Evolutionary conservation across 495 filamentous ascomycete genomes (phyloP), one percentile per base, ranked within the genome.

Genomic region (Xylaria bambusicola): DNA sequence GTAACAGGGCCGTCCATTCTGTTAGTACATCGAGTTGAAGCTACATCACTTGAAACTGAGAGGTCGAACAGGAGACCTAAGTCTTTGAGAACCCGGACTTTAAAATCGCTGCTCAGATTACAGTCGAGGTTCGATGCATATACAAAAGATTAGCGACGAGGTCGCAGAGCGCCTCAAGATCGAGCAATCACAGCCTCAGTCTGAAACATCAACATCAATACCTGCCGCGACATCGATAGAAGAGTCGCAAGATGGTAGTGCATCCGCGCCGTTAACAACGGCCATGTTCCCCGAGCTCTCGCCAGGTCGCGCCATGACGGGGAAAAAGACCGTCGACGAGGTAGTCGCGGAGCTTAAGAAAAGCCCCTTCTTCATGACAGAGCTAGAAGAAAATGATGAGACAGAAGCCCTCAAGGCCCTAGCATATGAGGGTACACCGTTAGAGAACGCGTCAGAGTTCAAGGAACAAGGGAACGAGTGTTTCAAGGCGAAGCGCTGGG

Each of bases 311-410:
- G 84, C 84, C 3, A 78, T 82, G 38, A 74, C 84, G 27, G 73
- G 77, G 18, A 80, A 81, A 59, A 83, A 89, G 70, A 84, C 86
- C 2, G 78, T 83, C 1, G 87, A 90, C 36, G 88, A 95, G 61
- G 77, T 94, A 12, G 69, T 89, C 21, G 78, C 81, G 23, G 87
- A 92, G 63, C 78, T 97, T 73, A 92, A 92, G 68, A 84, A 86
- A 64, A 86, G 84, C 12, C 94, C 95, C 6, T 79, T 98, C 27
- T 98, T 98, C 77, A 98, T 98, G 94, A 97, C 90, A 6, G 83
- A 87, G 61, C 82, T 97, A 10, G 89, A 91, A 61, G 87, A 93
- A 60, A 97, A 96, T 68, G 70, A 86, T 44, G 84, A 88, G 59
- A 78, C 97, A 7, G 91, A 96, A 65, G 94, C 95, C 0, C 73